Percentiles rank a stretch among this genome's conserved stretches.
These are phyloP conservation scores for Pseudocercospora crystallina DNA, from an alignment of 2,329 filamentous ascomycete species.

Conservation along the genomic window DNA sequence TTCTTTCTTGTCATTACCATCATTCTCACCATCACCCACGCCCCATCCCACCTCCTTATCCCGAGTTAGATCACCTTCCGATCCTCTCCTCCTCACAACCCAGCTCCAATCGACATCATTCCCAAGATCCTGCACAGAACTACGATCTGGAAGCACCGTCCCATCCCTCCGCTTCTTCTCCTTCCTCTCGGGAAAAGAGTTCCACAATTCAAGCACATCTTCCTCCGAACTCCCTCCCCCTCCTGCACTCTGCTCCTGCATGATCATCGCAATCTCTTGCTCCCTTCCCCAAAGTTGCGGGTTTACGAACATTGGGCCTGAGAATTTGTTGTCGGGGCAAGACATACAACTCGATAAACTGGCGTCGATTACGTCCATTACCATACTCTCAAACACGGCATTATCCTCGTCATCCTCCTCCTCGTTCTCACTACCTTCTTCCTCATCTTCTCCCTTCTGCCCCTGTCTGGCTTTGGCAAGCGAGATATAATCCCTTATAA, in stretches of 20 bases:
- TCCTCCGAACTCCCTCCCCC: not conserved
- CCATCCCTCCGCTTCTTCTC: not conserved
- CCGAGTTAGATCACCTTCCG: not conserved
- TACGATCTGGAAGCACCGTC: constrained; percentile 6
- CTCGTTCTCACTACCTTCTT: not conserved
- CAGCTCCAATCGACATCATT: not conserved
- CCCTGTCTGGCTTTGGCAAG: not conserved
- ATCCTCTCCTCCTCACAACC: not conserved
- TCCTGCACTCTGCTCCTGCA: constrained; percentile 16
- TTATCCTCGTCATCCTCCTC: too few relatives aligned
- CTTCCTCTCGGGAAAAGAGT: not conserved
- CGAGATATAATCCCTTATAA: constrained; percentile 6
- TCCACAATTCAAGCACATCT: constrained; percentile 20
- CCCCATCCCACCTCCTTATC: too few relatives aligned
- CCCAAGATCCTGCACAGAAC: not conserved
- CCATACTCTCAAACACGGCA: constrained; percentile 9
- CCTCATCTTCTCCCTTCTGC: not conserved
- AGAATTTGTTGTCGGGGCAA: not conserved
- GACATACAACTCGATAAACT: constrained; percentile 6
- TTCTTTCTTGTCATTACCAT: too few relatives aligned
- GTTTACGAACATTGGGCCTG: constrained; percentile 11
- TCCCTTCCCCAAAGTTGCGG: constrained; percentile 10
- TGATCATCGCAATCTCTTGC: constrained; percentile 18
- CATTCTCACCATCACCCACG: too few relatives aligned
- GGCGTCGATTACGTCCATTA: constrained; percentile 18